Percentiles rank a stretch among this genome's conserved stretches.
Conservation (phyloP, 2,329 filamentous ascomycete genomes). For the Emmonsiellopsis sp. region DNA sequence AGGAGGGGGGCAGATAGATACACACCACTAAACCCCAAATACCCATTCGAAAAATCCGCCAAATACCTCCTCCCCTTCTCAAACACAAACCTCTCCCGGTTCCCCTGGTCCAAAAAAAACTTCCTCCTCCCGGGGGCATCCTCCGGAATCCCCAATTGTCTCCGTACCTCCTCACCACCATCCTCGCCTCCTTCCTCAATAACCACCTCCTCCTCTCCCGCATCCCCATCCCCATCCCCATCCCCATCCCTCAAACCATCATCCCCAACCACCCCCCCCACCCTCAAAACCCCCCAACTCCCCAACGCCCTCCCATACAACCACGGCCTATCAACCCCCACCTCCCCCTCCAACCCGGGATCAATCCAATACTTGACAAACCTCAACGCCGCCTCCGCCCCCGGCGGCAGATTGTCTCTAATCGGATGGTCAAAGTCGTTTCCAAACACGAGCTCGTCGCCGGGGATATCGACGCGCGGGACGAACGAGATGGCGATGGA, state of each 20-base stretch:
- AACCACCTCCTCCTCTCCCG: slow-evolving; percentile 25
- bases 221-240: slow-evolving; percentile 13
- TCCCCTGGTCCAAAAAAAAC: slow-evolving; percentile 48
- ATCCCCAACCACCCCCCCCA: slow-evolving; percentile 45
- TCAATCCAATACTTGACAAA: slow-evolving; percentile 88
- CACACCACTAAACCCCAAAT: slow-evolving; percentile 71
- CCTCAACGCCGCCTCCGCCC: slow-evolving; percentile 73
- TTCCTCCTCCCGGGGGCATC: slow-evolving; percentile 49
- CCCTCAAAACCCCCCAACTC: slow-evolving; percentile 66
- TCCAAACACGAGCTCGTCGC: slow-evolving; percentile 72
- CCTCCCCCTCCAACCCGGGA: slow-evolving; percentile 80
- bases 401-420: slow-evolving; percentile 72
- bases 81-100: slow-evolving; percentile 50
- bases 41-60: slow-evolving; percentile 80
- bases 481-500: slow-evolving; percentile 71
- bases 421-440: slow-evolving; percentile 95
- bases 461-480: slow-evolving; percentile 58
- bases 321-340: slow-evolving; percentile 76
- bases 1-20: background rate
- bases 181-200: slow-evolving; percentile 60
- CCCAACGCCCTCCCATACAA: slow-evolving; percentile 75
- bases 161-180: slow-evolving; percentile 40
- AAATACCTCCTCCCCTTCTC: slow-evolving; percentile 53
- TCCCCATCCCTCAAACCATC: slow-evolving; percentile 16
- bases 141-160: slow-evolving; percentile 42